These are phyloP conservation scores for Backusella sp. DNA, from an alignment of 192 early-diverging fungal species.

Conservation along the genomic window DNA sequence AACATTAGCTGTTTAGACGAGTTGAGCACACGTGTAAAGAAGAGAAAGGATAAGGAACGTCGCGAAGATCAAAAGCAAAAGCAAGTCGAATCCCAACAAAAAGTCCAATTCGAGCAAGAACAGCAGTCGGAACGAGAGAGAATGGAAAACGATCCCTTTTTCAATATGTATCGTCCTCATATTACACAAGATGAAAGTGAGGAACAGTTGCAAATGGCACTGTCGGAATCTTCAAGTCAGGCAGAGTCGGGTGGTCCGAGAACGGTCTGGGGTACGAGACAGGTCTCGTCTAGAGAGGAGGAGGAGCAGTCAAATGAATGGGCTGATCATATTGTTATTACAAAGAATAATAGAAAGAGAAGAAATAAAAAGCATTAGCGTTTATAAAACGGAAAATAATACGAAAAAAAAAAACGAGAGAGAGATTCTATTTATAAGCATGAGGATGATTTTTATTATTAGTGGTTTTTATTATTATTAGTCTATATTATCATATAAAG, in stretches of 20 bases:
- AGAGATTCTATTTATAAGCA: background rate
- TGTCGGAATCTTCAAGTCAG: background rate
- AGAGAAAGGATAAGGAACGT: conserved; percentile 19
- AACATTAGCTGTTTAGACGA: conserved; percentile 13
- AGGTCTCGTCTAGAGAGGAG: conserved; percentile 10
- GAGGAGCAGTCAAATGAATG: background rate
- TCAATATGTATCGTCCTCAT: conserved; percentile 19
- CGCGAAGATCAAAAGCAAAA: conserved; percentile 19
- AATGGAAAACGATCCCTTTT: conserved; percentile 27
- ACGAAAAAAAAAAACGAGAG: too few relatives aligned
- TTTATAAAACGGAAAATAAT: background rate
- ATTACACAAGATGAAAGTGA: conserved; percentile 25
- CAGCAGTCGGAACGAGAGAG: background rate
- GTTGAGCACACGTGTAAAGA: conserved; percentile 10
- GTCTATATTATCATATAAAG: background rate
- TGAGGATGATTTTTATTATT: background rate
- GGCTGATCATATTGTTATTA: conserved; percentile 29
- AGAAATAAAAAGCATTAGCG: conserved; percentile 11
- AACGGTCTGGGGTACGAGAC: conserved; percentile 28
- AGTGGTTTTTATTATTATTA: background rate
- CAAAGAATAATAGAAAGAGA: conserved; percentile 18
- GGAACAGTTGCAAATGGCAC: conserved; percentile 10
- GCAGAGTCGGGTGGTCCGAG: background rate
- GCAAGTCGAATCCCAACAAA: conserved; percentile 9
- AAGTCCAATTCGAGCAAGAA: background rate